Evolutionary conservation across 2,329 filamentous ascomycete species (phyloP), one percentile per base, ranked within the genome.

Genomic region (Nemania sp.): DNA sequence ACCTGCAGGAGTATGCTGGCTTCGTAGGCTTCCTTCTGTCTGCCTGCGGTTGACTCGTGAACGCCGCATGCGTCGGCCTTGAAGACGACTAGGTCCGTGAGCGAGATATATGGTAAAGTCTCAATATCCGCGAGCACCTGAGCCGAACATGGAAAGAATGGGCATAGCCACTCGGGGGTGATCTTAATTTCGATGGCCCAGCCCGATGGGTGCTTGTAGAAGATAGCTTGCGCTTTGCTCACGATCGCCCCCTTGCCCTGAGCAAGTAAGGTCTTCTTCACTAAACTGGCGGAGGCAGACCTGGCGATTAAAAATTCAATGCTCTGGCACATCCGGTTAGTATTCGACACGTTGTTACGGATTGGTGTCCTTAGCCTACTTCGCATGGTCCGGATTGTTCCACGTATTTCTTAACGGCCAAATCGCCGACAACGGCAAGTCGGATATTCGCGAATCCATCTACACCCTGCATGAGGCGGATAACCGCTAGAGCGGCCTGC

Each of bases 111-210:
- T 1, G 59, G 59, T 33, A 58, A 24, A 23, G 37, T 30, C 26
- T 43, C 20, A 34, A 60, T 49, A 28, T 56, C 45, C n/a, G 28
- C 41, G 11, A 60, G 30, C 2, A 20, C 17, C 39, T 53, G 50
- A 22, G 51, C 56, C 14, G 59, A 54, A 41, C 17, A 28, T 17
- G 59, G 57, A 8, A 60, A 43, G 31, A 56, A 61, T 41, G 59
- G 57, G n/a, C 54, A 57, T 15, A 61, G 54, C 57, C 59, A 61
- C 33, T 58, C 59, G 5, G 59, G 59, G 19, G 59, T 61, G 45
- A 61, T 49, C 52, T 58, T 57, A 3, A 61, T 26, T 26, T 60
- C 59, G 33, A 60, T 45, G 15, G 17, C 41, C 57, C 57, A 61
- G 15, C 59, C 59, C 17, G 50, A 22, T n/a, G 54, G 43, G 46